phyloP scores from a whole-genome alignment of 345 rosid genomes.

The Crucihimalaya himalaica region DNA sequence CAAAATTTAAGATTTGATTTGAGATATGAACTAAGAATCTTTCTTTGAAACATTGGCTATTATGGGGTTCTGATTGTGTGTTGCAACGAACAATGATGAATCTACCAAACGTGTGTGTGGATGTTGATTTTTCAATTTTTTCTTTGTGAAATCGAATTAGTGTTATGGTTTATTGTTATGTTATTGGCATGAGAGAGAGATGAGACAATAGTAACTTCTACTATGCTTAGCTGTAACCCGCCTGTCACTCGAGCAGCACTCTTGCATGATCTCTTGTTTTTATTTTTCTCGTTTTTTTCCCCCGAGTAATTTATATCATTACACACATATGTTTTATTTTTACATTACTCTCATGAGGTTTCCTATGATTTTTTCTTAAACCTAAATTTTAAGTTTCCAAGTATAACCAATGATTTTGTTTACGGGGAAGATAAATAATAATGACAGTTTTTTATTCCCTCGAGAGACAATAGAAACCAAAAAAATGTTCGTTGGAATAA shows the following conservation, averaged over 20 bases:
- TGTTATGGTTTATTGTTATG: conserved; percentile 49
- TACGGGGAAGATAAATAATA: conserved; percentile 38
- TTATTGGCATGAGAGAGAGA: conserved; percentile 51
- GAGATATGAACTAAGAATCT: conserved; percentile 21
- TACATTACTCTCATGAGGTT: conserved; percentile 18
- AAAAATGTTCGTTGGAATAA: conserved; percentile 39
- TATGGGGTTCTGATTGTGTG: conserved; percentile 36
- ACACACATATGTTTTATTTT: conserved; percentile 25
- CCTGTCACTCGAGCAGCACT: conserved; percentile 92
- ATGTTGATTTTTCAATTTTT: neutral
- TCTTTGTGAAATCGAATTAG: conserved; percentile 35
- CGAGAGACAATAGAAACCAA: conserved; percentile 14
- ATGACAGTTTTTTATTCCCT: conserved; percentile 27
- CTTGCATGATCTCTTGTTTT: conserved; percentile 84
- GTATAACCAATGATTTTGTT: conserved; percentile 32
- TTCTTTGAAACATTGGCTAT: conserved; percentile 20
- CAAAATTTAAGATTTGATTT: conserved; percentile 13
- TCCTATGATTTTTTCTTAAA: conserved; percentile 20
- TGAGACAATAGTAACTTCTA: conserved; percentile 42
- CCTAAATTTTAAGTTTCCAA: conserved; percentile 22
- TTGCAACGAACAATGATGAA: conserved; percentile 45
- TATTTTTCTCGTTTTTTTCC: neutral
- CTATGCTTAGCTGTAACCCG: conserved; percentile 75
- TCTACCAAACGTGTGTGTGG: conserved; percentile 36
- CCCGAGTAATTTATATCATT: conserved; percentile 7